Percentiles rank a stretch among this genome's conserved stretches.
Conservation (phyloP, 495 filamentous ascomycete species). For the Penicillium alfredii region DNA sequence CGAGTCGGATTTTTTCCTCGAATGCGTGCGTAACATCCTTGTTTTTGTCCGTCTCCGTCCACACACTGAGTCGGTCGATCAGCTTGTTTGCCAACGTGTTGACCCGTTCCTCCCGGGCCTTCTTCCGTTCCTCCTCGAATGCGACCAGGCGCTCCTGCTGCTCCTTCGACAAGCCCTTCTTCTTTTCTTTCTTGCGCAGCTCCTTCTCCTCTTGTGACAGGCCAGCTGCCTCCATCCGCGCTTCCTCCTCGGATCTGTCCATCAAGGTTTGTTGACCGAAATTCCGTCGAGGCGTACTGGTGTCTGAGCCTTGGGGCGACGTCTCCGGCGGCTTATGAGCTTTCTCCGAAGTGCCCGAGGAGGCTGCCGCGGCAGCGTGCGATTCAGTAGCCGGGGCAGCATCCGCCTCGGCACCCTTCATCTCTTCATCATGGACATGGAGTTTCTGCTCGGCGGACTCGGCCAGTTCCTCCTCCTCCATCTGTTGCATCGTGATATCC, state of each 20-base stretch:
- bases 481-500: constrained; percentile 78
- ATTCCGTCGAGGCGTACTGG: constrained; percentile 60
- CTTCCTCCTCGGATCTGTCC: constrained; percentile 83
- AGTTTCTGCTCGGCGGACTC: constrained; percentile 46
- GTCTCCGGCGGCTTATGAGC: constrained; percentile 14
- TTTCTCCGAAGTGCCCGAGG: constrained; percentile 17
- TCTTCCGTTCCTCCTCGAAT: constrained; percentile 78
- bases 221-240: constrained; percentile 60
- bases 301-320: constrained; percentile 46
- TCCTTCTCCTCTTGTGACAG: constrained; percentile 72
- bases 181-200: constrained; percentile 76
- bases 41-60: constrained; percentile 95
- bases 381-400: constrained; percentile 23
- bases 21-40: constrained; percentile 80
- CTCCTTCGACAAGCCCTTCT: constrained; percentile 80
- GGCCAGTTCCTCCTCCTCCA: constrained; percentile 59
- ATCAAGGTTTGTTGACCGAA: constrained; percentile 78
- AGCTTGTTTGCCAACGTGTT: constrained; percentile 77
- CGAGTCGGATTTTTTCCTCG: constrained; percentile 85
- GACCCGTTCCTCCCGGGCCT: constrained; percentile 85
- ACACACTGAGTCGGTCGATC: constrained; percentile 83
- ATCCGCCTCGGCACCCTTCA: constrained; percentile 26
- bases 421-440: constrained; percentile 39
- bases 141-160: constrained; percentile 84
- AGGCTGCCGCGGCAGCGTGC: constrained; percentile 15